Conservation (phyloP, 768 basidiomycete species). For the Suillus paluster region DNA sequence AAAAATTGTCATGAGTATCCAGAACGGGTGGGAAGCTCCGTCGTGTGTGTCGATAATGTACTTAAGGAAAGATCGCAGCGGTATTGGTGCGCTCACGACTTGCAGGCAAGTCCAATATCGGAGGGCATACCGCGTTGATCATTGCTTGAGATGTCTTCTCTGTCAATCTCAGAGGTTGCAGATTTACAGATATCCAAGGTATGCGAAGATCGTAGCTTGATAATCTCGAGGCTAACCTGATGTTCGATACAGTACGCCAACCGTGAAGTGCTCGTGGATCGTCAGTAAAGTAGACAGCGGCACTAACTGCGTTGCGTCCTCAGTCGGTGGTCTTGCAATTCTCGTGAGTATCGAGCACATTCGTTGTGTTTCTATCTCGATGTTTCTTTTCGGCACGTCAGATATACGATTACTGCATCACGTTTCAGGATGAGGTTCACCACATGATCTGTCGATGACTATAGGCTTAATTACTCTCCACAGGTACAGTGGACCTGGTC, state of each 20-base stretch:
- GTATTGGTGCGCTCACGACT: background rate
- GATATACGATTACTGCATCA: slow-evolving; percentile 16
- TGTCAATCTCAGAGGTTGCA: slow-evolving; percentile 7
- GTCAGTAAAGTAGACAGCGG: background rate
- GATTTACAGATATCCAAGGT: slow-evolving; percentile 21
- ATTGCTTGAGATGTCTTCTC: background rate
- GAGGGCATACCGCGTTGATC: background rate
- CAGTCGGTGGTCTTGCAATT: slow-evolving; percentile 23
- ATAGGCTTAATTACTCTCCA: background rate
- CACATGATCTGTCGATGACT: no score
- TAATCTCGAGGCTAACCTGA: background rate
- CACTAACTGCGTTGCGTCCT: background rate
- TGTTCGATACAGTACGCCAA: slow-evolving; percentile 16
- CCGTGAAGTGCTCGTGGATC: slow-evolving; percentile 10
- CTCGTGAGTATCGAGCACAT: slow-evolving; percentile 11
- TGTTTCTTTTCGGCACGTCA: background rate
- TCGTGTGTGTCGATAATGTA: background rate
- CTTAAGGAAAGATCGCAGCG: background rate
- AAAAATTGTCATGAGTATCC: background rate
- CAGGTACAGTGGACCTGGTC: slow-evolving; percentile 26
- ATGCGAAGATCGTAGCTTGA: background rate
- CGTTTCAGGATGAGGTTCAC: slow-evolving; percentile 12
- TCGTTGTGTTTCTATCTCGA: background rate
- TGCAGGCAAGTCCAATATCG: background rate
- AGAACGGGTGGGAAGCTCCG: background rate